Conservation (phyloP, 257 asterid species). For the Solanum gandarillasii region DNA sequence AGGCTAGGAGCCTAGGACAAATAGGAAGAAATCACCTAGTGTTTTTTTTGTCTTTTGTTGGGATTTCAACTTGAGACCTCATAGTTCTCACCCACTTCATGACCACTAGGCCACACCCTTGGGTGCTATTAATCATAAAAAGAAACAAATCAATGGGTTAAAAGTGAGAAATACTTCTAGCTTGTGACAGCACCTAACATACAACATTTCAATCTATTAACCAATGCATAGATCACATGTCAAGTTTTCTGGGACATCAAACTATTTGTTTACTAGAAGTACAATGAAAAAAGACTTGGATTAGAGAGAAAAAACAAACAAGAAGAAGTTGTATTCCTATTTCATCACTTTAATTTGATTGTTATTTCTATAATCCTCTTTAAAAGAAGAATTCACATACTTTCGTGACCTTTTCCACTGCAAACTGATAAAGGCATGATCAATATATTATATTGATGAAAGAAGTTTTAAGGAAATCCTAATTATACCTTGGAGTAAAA, state of each 20-base stretch:
- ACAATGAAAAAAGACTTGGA: neutral
- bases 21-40: neutral
- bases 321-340: neutral
- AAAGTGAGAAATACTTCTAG: neutral
- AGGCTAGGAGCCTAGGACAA: neutral
- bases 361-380: neutral
- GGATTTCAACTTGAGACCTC: neutral
- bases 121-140: neutral
- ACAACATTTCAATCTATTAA: neutral
- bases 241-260: neutral
- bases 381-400: neutral
- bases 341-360: neutral
- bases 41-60: neutral
- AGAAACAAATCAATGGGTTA: neutral
- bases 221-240: neutral
- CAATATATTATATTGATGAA: neutral
- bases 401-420: neutral
- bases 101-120: neutral
- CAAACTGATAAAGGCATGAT: neutral
- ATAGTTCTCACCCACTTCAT: neutral
- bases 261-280: neutral
- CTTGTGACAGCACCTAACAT: neutral
- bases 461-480: neutral
- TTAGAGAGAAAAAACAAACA: neutral
- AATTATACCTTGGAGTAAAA: constrained; percentile 72